Evolutionary conservation across 345 rosid species (phyloP).

Genomic region (Rhizophora apiculata): DNA sequence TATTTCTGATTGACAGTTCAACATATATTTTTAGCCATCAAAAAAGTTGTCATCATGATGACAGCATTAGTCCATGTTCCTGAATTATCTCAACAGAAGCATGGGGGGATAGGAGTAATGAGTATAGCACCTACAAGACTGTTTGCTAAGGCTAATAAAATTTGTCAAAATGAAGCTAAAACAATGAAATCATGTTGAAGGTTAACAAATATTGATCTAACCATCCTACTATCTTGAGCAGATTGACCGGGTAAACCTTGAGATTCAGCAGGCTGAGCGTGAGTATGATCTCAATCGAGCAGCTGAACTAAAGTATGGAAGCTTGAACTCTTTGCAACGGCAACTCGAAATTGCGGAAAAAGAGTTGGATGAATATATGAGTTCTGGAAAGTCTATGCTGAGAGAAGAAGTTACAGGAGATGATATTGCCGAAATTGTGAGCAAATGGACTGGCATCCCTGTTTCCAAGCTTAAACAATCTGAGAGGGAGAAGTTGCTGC

Average conservation of each 20-base stretch:
- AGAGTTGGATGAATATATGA: slow-evolving; percentile 82
- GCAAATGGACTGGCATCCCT: slow-evolving; percentile 99
- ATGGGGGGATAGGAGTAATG: not conserved
- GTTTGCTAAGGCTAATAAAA: not conserved
- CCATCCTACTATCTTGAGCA: slow-evolving; percentile 20
- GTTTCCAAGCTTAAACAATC: slow-evolving; percentile 95
- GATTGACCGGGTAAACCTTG: slow-evolving; percentile 93
- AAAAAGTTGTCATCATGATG: not conserved
- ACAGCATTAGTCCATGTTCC: too few relatives aligned
- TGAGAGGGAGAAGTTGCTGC: slow-evolving; percentile 79
- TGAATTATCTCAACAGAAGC: too few relatives aligned
- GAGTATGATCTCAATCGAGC: slow-evolving; percentile 99
- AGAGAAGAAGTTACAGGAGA: slow-evolving; percentile 94
- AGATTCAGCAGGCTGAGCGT: slow-evolving; percentile 97
- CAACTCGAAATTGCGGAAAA: slow-evolving; percentile 82
- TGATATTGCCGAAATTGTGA: slow-evolving; percentile 91
- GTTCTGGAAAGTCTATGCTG: slow-evolving; percentile 93
- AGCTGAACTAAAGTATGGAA: slow-evolving; percentile 94
- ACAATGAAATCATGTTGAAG: too few relatives aligned
- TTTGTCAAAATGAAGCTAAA: too few relatives aligned
- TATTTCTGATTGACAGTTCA: not conserved
- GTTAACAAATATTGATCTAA: not conserved
- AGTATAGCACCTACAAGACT: not conserved
- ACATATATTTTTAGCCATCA: not conserved
- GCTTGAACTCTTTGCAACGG: slow-evolving; percentile 81